These are phyloP conservation scores for Suillus plorans DNA, from an alignment of 768 basidiomycete genomes.

Conservation along the genomic window DNA sequence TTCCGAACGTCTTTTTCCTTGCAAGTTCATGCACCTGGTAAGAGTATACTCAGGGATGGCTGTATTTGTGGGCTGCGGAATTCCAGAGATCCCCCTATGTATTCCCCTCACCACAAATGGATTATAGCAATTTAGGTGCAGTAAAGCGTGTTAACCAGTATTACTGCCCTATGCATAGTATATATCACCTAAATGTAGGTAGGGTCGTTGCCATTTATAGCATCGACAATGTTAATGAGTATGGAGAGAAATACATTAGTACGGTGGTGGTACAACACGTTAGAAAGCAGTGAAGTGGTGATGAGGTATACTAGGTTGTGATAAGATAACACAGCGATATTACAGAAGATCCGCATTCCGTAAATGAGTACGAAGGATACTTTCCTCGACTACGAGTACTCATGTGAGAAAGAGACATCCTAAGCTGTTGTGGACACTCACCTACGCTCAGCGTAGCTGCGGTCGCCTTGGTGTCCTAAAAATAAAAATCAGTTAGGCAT, in stretches of 20 bases:
- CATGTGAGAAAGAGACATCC: neutral
- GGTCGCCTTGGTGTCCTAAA: constrained; percentile 72
- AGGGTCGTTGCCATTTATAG: neutral
- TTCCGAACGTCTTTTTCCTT: neutral
- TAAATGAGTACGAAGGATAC: constrained; percentile 69
- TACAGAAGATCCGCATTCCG: constrained; percentile 69
- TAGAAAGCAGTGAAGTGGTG: neutral
- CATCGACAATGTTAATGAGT: neutral
- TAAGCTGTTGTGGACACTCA: constrained; percentile 30
- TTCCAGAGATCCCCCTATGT: neutral
- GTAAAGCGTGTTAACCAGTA: neutral
- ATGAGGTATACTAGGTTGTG: neutral
- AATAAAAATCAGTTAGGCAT: constrained; percentile 15
- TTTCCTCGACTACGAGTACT: constrained; percentile 57
- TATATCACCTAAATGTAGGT: neutral
- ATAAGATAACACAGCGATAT: constrained; percentile 18
- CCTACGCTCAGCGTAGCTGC: constrained; percentile 69
- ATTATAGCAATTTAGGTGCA: neutral
- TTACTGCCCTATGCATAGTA: neutral
- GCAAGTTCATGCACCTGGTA: neutral
- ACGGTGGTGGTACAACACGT: neutral
- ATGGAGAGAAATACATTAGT: neutral
- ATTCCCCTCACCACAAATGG: neutral
- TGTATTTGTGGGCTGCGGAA: too few species aligned
- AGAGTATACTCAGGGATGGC: neutral